A percentile compares a stretch with the other conserved stretches of the same genome.
phyloP scores from a whole-genome alignment of 352 stramenopile genomes.

The Phytophthora pistaciae region DNA sequence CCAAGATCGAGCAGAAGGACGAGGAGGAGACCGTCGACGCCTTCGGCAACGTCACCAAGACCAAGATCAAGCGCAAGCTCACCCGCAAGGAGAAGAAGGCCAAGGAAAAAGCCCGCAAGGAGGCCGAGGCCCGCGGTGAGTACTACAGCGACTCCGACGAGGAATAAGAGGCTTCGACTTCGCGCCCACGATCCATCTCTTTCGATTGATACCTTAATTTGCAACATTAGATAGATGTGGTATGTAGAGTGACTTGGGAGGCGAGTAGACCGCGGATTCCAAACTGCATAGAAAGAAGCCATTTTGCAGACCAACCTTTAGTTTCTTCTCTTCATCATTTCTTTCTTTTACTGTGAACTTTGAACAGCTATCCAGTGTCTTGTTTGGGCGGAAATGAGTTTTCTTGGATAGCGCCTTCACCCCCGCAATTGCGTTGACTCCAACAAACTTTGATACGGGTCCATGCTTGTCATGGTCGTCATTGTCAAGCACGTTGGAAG shows the following conservation, averaged over 20 bases:
- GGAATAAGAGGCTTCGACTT: constrained; percentile 55
- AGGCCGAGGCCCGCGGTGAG: constrained; percentile 85
- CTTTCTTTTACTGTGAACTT: too few species aligned
- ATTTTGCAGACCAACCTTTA: constrained; percentile 32
- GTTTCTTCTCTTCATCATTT: neutral
- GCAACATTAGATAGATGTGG: constrained; percentile 40
- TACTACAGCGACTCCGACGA: constrained; percentile 87
- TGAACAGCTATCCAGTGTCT: too few species aligned
- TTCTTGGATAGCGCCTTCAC: too few species aligned
- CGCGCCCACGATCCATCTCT: constrained; percentile 36
- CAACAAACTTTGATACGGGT: too few species aligned
- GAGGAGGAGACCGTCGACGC: constrained; percentile 84
- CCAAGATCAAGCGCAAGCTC: constrained; percentile 91
- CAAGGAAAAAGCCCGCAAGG: constrained; percentile 90
- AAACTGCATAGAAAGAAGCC: constrained; percentile 39
- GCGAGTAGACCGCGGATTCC: constrained; percentile 43
- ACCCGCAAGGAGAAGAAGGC: constrained; percentile 92
- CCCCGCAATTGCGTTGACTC: too few species aligned
- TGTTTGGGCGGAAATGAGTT: too few species aligned
- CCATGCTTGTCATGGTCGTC: too few species aligned
- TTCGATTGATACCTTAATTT: constrained; percentile 55
- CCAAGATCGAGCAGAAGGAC: constrained; percentile 93
- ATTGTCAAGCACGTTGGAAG: too few species aligned
- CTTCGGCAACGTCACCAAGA: constrained; percentile 89
- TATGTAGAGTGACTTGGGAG: constrained; percentile 51